Evolutionary conservation across 352 stramenopile genomes (phyloP).

Genomic region (Achlya hypogyna): DNA sequence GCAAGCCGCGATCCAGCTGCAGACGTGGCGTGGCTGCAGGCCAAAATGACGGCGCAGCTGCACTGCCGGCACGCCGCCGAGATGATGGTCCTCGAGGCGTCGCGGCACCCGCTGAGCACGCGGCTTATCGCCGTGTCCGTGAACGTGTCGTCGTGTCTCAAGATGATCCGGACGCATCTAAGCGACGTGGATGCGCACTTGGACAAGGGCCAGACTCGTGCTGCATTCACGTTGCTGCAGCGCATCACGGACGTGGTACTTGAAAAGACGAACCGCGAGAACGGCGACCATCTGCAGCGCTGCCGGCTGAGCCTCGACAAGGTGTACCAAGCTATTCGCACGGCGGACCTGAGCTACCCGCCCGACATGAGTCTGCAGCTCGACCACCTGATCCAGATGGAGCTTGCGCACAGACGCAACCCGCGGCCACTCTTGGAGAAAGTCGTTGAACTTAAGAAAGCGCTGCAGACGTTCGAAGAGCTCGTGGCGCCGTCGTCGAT

Average conservation of each 20-base stretch:
- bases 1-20: not conserved
- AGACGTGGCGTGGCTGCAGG: not conserved
- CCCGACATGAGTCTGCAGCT: not conserved
- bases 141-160: not conserved
- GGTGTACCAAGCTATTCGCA: conserved; percentile 6
- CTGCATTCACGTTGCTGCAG: not conserved
- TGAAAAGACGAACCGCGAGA: not conserved
- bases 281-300: conserved; percentile 8
- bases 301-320: not conserved
- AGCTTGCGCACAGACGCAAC: not conserved
- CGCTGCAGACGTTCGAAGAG: conserved; percentile 6
- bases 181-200: not conserved
- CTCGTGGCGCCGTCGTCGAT: not conserved
- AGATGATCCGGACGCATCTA: not conserved
- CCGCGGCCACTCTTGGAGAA: conserved; percentile 4
- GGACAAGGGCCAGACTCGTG: conserved; percentile 8
- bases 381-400: not conserved
- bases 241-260: not conserved
- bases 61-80: not conserved
- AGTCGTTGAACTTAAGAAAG: conserved; percentile 1
- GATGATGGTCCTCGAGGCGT: conserved; percentile 6
- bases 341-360: not conserved
- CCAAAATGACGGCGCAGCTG: not conserved
- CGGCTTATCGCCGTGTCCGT: not conserved
- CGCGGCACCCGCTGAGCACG: conserved; percentile 6